Base-by-base conservation (phyloP, 495 filamentous ascomycete genomes). In the Penicillium lagena region DNA sequence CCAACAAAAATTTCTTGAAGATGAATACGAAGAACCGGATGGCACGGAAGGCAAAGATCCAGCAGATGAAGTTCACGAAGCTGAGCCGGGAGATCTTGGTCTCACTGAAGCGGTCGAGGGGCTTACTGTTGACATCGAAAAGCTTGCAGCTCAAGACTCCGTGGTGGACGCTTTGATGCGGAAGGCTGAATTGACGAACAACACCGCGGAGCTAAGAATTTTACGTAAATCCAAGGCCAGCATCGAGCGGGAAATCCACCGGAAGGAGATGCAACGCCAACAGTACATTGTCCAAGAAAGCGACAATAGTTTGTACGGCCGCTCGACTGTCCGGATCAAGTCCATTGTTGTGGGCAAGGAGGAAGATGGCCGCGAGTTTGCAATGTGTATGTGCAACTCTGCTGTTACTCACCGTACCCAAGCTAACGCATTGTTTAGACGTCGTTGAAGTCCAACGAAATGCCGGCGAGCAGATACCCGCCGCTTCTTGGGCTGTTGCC, bases 221-320 rank as follows among this genome's bases (percentile, higher is more conserved):
- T 62, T 99, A 29, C 81, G 86, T 31, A 99, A 99, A 61, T 96
- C 90, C 4, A 95, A 91, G 58, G 81, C 87, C 12, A 96, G 91
- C 59, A 72, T 99, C 46, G 83, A 95, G 55, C 77, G 91, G 35
- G 94, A 99, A 59, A 89, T 96, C 32, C 78, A 87, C 33, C 80
- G 93, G 28, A 97, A 97, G 61, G 93, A 96, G 66, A 75, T 99
- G 56, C 94, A 99, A 64, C 76, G 89, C 34, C 90, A 96, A 64
- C 94, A 97, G 61, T 99, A 97, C 54, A 89, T 94, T 50, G 82
- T 96, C 33, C 94, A 99, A 61, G 91, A 97, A 62, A 95, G 89
- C 58, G 94, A 97, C 56, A 99, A 97, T 64, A 96, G 90, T 62
- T 71, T 99, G 34, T 96, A 93, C 62, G 93, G 93, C 12, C 85